Conservation (phyloP, 2,329 filamentous ascomycete species). For the Alternaria angustiovoidea region DNA sequence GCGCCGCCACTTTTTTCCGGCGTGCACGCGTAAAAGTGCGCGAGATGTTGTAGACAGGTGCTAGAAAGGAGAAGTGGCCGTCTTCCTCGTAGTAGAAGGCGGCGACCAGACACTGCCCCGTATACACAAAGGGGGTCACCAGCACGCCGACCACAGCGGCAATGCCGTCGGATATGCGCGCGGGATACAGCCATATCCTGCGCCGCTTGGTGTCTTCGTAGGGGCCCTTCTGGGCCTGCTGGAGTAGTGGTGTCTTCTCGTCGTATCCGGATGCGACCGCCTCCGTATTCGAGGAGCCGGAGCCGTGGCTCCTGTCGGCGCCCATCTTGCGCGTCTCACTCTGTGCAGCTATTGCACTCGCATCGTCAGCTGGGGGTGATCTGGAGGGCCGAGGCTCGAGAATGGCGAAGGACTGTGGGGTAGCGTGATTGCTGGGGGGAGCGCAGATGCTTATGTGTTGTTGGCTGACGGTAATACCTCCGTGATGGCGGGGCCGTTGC, state of each 20-base stretch:
- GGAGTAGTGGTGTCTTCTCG: constrained; percentile 76
- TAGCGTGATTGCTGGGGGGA: constrained; percentile 8
- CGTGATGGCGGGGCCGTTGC: neutral
- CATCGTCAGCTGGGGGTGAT: constrained; percentile 43
- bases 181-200: constrained; percentile 64
- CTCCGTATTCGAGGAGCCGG: constrained; percentile 36
- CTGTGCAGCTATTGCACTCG: constrained; percentile 40
- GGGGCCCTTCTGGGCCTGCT: constrained; percentile 33
- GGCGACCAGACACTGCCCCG: constrained; percentile 81
- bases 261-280: constrained; percentile 53
- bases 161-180: constrained; percentile 74
- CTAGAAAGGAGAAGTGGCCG: constrained; percentile 79
- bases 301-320: constrained; percentile 26
- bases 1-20: constrained; percentile 41
- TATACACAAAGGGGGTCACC: constrained; percentile 78
- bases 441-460: constrained; percentile 5
- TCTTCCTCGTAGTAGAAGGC: constrained; percentile 85
- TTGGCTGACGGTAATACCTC: neutral
- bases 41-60: constrained; percentile 72
- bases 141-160: constrained; percentile 81
- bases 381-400: constrained; percentile 35
- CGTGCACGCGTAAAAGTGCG: constrained; percentile 56
- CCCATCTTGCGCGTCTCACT: constrained; percentile 46
- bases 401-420: constrained; percentile 51
- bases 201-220: constrained; percentile 47